phyloP scores from a whole-genome alignment of 805 yeast species.

The Cyberlindnera mycetangii region DNA sequence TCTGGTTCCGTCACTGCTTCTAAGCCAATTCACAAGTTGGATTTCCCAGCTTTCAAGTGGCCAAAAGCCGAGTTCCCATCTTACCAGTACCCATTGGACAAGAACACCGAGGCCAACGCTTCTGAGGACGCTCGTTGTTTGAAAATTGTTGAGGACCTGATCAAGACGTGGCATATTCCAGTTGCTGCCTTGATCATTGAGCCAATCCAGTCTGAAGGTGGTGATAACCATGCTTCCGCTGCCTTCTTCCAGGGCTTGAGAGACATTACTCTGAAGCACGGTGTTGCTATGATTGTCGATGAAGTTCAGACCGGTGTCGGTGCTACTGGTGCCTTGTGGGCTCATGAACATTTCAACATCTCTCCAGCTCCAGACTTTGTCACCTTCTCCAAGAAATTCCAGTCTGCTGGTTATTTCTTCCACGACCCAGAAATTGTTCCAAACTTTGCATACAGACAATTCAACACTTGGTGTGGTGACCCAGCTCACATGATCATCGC shows the following conservation, averaged over 20 bases:
- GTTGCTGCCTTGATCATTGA: slow-evolving; percentile 88
- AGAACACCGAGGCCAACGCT: slow-evolving; percentile 57
- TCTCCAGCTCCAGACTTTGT: slow-evolving; percentile 78
- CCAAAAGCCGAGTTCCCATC: slow-evolving; percentile 93
- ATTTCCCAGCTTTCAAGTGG: slow-evolving; percentile 93
- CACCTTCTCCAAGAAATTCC: slow-evolving; percentile 86
- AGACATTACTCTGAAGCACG: slow-evolving; percentile 68
- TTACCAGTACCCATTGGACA: slow-evolving; percentile 80
- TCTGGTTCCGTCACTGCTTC: slow-evolving; percentile 89
- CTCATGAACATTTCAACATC: slow-evolving; percentile 80
- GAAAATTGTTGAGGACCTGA: slow-evolving; percentile 66
- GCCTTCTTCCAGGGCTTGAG: slow-evolving; percentile 80
- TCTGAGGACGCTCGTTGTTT: slow-evolving; percentile 82
- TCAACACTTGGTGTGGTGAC: slow-evolving; percentile 94
- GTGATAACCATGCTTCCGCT: slow-evolving; percentile 82
- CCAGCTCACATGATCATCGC: slow-evolving; percentile 78
- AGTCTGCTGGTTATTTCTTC: slow-evolving; percentile 85
- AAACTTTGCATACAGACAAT: slow-evolving; percentile 78
- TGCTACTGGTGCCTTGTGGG: slow-evolving; percentile 85
- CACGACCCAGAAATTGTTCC: slow-evolving; percentile 72
- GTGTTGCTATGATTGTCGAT: slow-evolving; percentile 71
- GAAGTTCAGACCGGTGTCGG: slow-evolving; percentile 92
- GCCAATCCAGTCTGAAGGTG: slow-evolving; percentile 91
- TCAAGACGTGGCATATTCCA: slow-evolving; percentile 66
- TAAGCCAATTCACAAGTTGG: slow-evolving; percentile 91